Conservation (phyloP, 805 yeast genomes). For the Myxozyma neotropica region DNA sequence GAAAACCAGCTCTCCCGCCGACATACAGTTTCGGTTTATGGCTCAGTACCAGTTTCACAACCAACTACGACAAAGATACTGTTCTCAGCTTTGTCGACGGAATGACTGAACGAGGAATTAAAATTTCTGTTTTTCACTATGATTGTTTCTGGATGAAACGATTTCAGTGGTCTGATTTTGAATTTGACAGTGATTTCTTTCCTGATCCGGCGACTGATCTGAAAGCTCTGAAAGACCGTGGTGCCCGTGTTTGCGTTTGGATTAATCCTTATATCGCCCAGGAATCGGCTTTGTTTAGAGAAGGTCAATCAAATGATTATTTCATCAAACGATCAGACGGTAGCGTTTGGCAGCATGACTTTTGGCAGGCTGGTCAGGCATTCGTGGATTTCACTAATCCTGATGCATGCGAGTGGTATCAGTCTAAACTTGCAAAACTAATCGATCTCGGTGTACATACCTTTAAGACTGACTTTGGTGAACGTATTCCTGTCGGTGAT, state of each 20-base stretch:
- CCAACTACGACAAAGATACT: constrained; percentile 44
- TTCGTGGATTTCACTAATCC: constrained; percentile 48
- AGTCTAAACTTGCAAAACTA: constrained; percentile 38
- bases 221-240: constrained; percentile 40
- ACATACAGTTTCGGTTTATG: constrained; percentile 47
- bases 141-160: constrained; percentile 50
- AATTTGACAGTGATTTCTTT: constrained; percentile 45
- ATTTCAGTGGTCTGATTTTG: constrained; percentile 48
- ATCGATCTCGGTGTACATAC: constrained; percentile 45
- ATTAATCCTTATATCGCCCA: constrained; percentile 47
- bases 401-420: constrained; percentile 44
- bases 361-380: constrained; percentile 49
- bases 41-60: constrained; percentile 47
- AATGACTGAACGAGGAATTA: constrained; percentile 46
- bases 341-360: constrained; percentile 44
- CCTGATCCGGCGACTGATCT: constrained; percentile 42
- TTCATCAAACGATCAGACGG: constrained; percentile 43
- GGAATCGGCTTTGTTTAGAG: constrained; percentile 43
- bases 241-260: constrained; percentile 46
- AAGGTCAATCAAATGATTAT: constrained; percentile 43
- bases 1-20: constrained; percentile 47
- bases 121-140: constrained; percentile 45
- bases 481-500: constrained; percentile 45
- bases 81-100: constrained; percentile 44
- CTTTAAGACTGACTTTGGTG: constrained; percentile 49